phyloP scores from a whole-genome alignment of 1,139 yeast genomes.

The Candida sp. region DNA sequence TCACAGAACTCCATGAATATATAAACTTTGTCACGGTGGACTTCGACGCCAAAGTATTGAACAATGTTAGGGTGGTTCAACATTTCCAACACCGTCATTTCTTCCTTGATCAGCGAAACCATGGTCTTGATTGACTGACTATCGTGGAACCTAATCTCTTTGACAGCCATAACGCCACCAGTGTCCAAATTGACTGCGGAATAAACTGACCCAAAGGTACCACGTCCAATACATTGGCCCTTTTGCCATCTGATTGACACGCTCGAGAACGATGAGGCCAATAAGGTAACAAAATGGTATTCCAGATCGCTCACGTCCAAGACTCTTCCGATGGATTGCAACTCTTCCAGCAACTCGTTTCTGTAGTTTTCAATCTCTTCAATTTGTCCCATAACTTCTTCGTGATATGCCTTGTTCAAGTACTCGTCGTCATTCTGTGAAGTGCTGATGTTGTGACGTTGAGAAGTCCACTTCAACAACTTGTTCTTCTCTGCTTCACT shows the following conservation, averaged over 20 bases:
- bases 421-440: constrained; percentile 63
- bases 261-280: constrained; percentile 90
- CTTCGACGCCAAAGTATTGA: constrained; percentile 96
- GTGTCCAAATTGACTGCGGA: constrained; percentile 94
- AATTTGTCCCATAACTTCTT: constrained; percentile 63
- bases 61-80: constrained; percentile 95
- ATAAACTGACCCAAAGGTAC: constrained; percentile 93
- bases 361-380: constrained; percentile 62
- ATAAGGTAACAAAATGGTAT: constrained; percentile 81
- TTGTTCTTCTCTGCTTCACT: constrained; percentile 75
- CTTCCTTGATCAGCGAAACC: constrained; percentile 91
- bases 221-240: constrained; percentile 93
- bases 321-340: constrained; percentile 79
- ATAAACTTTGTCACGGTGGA: constrained; percentile 93
- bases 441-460: constrained; percentile 48
- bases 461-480: constrained; percentile 55
- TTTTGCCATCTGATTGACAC: constrained; percentile 98
- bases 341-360: constrained; percentile 50
- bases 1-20: constrained; percentile 98
- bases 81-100: constrained; percentile 96
- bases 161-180: constrained; percentile 97
- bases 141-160: constrained; percentile 92
- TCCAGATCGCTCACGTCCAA: constrained; percentile 88
- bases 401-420: constrained; percentile 56
- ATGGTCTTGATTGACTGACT: constrained; percentile 84